phyloP scores from a whole-genome alignment of 2,329 filamentous ascomycete genomes.

The Zymoseptoria brevis region DNA sequence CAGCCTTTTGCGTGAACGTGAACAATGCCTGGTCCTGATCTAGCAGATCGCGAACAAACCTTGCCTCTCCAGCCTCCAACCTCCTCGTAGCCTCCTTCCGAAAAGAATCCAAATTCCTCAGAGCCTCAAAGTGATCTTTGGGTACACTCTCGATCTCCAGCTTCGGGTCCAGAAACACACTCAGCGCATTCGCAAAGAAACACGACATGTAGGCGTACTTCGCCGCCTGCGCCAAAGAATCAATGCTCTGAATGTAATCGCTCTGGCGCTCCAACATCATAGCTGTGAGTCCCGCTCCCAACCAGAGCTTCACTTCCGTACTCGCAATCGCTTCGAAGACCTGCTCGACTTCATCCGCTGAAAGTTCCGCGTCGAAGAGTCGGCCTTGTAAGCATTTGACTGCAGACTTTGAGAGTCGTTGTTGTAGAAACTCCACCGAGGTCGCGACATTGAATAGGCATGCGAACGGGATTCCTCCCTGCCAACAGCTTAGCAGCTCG shows the following conservation, averaged over 20 bases:
- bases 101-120: conserved; percentile 64
- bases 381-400: conserved; percentile 60
- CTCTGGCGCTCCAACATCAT: conserved; percentile 63
- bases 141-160: conserved; percentile 39
- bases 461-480: conserved; percentile 67
- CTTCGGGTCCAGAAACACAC: conserved; percentile 48
- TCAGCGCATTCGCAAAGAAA: conserved; percentile 71
- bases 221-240: conserved; percentile 53
- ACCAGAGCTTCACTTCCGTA: conserved; percentile 47
- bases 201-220: conserved; percentile 81
- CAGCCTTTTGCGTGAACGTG: conserved; percentile 32
- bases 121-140: conserved; percentile 56
- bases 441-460: conserved; percentile 74
- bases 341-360: conserved; percentile 61
- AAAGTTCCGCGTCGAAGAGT: conserved; percentile 73
- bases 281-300: conserved; percentile 57
- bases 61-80: conserved; percentile 23
- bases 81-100: conserved; percentile 31
- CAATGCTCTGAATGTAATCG: conserved; percentile 69
- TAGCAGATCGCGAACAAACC: conserved; percentile 45
- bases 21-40: conserved; percentile 52
- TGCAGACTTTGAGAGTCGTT: conserved; percentile 61
- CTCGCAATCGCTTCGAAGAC: conserved; percentile 62
- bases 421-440: conserved; percentile 70
- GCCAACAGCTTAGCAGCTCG: conserved; percentile 61